These are phyloP conservation scores for Flaveria floridana DNA, from an alignment of 140 eudicot genomes.

Conservation along the genomic window DNA sequence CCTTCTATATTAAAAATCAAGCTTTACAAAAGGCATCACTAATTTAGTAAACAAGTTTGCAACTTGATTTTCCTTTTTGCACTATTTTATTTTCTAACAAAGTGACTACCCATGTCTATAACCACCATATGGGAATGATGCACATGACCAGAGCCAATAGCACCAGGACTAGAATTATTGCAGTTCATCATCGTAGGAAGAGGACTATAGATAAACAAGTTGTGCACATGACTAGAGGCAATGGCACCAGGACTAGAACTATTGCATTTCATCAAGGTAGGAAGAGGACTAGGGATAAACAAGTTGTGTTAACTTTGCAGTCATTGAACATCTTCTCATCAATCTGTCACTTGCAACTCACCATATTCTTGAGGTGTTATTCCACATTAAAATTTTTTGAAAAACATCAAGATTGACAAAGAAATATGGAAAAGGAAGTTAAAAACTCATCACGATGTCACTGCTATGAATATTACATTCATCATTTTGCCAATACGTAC, in stretches of 20 bases:
- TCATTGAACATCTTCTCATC: not conserved
- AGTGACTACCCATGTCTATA: constrained; percentile 4
- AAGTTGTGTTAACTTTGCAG: too few species aligned
- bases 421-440: constrained; percentile 9
- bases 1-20: not conserved
- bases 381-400: not conserved
- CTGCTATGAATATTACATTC: not conserved
- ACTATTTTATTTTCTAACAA: not conserved
- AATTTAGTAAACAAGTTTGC: not conserved
- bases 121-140: not conserved
- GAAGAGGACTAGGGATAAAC: not conserved
- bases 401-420: not conserved
- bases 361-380: not conserved
- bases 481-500: not conserved
- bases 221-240: not conserved
- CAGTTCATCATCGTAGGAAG: not conserved
- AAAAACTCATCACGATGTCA: not conserved
- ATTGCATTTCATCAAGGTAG: not conserved
- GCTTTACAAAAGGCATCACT: not conserved
- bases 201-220: not conserved
- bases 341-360: not conserved
- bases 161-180: not conserved
- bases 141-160: not conserved
- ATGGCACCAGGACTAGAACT: not conserved
- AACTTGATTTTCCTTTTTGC: not conserved